Conservation (phyloP, 345 rosid genomes). For the Populus euphratica region DNA sequence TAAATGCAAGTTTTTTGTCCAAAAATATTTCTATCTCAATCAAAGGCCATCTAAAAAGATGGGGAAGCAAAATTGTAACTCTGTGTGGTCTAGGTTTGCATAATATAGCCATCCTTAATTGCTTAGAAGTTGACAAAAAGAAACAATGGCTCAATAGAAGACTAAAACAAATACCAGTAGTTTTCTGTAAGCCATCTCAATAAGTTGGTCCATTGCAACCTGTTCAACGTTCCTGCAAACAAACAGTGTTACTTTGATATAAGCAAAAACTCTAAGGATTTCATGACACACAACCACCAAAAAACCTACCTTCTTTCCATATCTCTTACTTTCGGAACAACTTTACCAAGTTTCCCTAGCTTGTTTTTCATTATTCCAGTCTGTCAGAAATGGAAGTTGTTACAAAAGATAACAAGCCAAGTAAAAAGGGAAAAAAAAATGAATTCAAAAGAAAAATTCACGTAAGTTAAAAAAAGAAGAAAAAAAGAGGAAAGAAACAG, state of each 20-base stretch:
- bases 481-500: background rate
- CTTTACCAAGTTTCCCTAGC: slow-evolving; percentile 56
- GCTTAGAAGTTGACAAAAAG: background rate
- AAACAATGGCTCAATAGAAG: background rate
- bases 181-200: slow-evolving; percentile 78
- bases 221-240: slow-evolving; percentile 67
- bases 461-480: background rate
- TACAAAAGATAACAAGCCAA: background rate
- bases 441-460: background rate
- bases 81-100: background rate
- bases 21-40: background rate
- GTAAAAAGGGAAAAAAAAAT: background rate
- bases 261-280: slow-evolving; percentile 4
- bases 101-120: background rate
- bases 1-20: background rate
- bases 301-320: slow-evolving; percentile 56
- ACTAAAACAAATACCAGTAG: slow-evolving; percentile 55
- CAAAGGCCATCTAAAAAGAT: background rate
- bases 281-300: slow-evolving; percentile 12
- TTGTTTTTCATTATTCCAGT: slow-evolving; percentile 53
- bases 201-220: slow-evolving; percentile 79
- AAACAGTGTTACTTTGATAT: slow-evolving; percentile 20
- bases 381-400: slow-evolving; percentile 40
- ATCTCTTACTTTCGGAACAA: slow-evolving; percentile 48
- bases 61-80: background rate